Percentiles rank a stretch among this genome's conserved stretches.
phyloP scores from a whole-genome alignment of 2,329 filamentous ascomycete species.

The Meredithiella fracta region DNA sequence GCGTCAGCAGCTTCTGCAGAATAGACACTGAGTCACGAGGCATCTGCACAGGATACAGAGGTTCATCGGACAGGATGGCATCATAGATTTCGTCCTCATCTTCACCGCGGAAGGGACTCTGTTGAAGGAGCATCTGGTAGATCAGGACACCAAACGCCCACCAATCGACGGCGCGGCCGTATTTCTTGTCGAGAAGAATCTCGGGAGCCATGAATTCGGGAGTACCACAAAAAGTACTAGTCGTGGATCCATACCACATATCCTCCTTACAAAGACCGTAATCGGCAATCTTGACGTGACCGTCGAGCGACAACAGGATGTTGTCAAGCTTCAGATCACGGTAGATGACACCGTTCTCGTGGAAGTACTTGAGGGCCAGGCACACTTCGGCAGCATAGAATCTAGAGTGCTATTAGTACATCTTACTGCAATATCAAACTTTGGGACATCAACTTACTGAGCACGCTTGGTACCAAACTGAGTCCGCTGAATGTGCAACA shows the following conservation, averaged over 20 bases:
- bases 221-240: slow-evolving; percentile 97
- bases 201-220: slow-evolving; percentile 99
- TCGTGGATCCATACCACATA: slow-evolving; percentile 97
- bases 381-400: slow-evolving; percentile 98
- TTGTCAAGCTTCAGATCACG: slow-evolving; percentile 88
- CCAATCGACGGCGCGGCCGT: slow-evolving; percentile 94
- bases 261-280: slow-evolving; percentile 99
- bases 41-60: slow-evolving; percentile 97
- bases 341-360: slow-evolving; percentile 98
- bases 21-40: slow-evolving; percentile 94
- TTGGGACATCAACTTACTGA: slow-evolving; percentile 47
- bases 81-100: slow-evolving; percentile 99
- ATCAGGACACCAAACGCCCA: slow-evolving; percentile 99
- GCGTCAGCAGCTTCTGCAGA: slow-evolving; percentile 86
- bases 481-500: slow-evolving; percentile 95
- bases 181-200: slow-evolving; percentile 97
- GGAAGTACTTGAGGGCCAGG: slow-evolving; percentile 94
- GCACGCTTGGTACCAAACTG: slow-evolving; percentile 92
- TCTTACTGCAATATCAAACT: background rate
- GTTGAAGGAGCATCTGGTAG: slow-evolving; percentile 98
- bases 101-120: slow-evolving; percentile 95
- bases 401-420: background rate
- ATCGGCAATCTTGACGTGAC: slow-evolving; percentile 96
- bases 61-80: slow-evolving; percentile 91
- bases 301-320: slow-evolving; percentile 84